phyloP scores from a whole-genome alignment of 495 filamentous ascomycete genomes.

The Penicillium atrosanguineum region DNA sequence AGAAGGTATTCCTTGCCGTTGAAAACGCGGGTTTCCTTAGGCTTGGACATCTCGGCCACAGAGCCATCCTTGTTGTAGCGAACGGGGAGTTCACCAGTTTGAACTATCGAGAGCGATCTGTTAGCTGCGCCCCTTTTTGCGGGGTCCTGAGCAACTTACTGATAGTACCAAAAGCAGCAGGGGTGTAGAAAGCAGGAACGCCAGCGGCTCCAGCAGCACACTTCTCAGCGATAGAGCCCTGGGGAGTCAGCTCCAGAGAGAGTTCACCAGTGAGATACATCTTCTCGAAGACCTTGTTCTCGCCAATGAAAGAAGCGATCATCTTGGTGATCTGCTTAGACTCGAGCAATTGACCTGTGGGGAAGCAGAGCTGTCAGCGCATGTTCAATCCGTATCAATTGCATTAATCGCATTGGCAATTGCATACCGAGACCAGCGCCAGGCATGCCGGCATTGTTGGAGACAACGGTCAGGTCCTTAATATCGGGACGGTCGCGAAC shows the following conservation, averaged over 20 bases:
- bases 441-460: conserved; percentile 87
- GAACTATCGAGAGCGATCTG: conserved; percentile 37
- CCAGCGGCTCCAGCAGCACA: conserved; percentile 81
- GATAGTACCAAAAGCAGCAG: conserved; percentile 79
- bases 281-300: conserved; percentile 84
- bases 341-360: conserved; percentile 59
- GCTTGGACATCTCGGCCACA: conserved; percentile 66
- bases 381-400: background rate
- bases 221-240: conserved; percentile 84
- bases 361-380: background rate
- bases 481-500: conserved; percentile 69
- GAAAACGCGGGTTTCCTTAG: conserved; percentile 82
- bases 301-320: conserved; percentile 84
- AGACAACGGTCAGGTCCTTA: conserved; percentile 75
- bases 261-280: conserved; percentile 83
- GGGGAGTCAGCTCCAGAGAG: conserved; percentile 80
- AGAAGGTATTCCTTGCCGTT: conserved; percentile 78
- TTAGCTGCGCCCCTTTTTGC: background rate
- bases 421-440: conserved; percentile 63
- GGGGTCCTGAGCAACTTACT: conserved; percentile 21
- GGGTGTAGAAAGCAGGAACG: conserved; percentile 88
- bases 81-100: conserved; percentile 83
- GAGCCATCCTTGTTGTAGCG: conserved; percentile 75
- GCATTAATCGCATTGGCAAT: background rate
- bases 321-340: conserved; percentile 82